Evolutionary conservation across 768 basidiomycete species (phyloP).

Genomic region (Xerocomellus dryophilus): DNA sequence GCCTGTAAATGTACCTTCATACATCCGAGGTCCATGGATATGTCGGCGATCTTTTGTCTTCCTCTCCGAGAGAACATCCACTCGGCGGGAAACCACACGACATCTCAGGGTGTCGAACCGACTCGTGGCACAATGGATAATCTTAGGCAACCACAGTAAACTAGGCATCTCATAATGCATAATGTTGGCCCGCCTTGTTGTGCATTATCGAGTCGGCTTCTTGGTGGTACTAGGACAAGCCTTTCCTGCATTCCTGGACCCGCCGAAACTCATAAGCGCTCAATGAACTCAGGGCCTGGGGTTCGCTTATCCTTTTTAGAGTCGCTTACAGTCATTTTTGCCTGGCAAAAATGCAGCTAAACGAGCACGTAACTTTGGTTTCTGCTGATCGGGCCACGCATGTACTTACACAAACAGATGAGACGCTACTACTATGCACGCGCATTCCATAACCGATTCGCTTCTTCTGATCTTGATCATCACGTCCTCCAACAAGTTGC

Average conservation of each 20-base stretch:
- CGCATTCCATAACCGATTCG: neutral
- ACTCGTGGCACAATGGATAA: neutral
- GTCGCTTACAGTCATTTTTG: too few relatives aligned
- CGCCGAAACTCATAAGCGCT: too few relatives aligned
- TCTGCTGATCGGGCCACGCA: too few relatives aligned
- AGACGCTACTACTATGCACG: neutral
- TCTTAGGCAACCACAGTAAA: neutral
- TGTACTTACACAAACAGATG: neutral
- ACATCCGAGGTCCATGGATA: neutral
- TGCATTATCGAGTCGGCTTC: neutral
- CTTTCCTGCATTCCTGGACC: neutral
- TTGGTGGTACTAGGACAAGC: neutral
- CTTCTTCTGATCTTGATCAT: conserved; percentile 10
- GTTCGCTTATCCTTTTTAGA: neutral
- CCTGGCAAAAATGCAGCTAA: too few relatives aligned
- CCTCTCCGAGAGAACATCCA: neutral
- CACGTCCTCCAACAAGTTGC: neutral
- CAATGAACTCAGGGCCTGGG: too few relatives aligned
- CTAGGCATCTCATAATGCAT: neutral
- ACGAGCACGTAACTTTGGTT: too few relatives aligned
- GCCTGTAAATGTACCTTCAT: neutral
- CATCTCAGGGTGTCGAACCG: neutral
- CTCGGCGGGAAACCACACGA: neutral
- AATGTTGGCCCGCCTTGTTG: neutral
- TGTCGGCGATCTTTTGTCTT: neutral